Evolutionary conservation across 106 monocot genomes (phyloP), one percentile per base, ranked within the genome.

Genomic region (Agapanthus africanus): DNA sequence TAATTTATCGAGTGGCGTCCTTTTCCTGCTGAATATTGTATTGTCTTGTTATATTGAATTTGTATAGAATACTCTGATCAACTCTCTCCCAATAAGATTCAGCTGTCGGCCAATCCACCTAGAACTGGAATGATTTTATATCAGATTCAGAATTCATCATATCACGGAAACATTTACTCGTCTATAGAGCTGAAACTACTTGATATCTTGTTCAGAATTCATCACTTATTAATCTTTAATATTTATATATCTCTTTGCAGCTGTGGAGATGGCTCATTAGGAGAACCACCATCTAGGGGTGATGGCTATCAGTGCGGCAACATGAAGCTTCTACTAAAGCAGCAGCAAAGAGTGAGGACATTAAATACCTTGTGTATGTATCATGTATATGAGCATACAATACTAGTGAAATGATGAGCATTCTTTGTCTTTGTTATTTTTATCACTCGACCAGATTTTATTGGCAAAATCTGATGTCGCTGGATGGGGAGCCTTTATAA

Each of bases 401-500:
- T 44, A 28, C 26, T 50, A 49, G 22, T 68, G 23, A 21, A 32
- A 16, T 66, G 36, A 36, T 39, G 2, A 64, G n/a, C 10, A 33
- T 38, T 57, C 0, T 40, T 33, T 66, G 23, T 71, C 14, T 27
- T 37, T 81, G 57, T 49, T 38, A 54, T 37, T 42, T 14, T 79
- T 34, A 41, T 54, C 54, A 47, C 34, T 34, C 19, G 28, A 37
- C 22, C 79, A 99, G 99, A 93, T 99, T 49, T 81, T 99, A 32
- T 75, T 99, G 73, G 82, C 84, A 38, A 89, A 73, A 54, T 99
- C 99, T 63, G 90, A 93, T 77, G 87, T 99, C 79, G 93, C 99
- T 57, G 99, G 99, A 71, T 99, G 99, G 99, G 99, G 99, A 70
- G 99, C 99, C n/a, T 99, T 93, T 71, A 79, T 93, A 70, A 93